Conservation (phyloP, 2,329 filamentous ascomycete genomes). For the Colletotrichum sp. region DNA sequence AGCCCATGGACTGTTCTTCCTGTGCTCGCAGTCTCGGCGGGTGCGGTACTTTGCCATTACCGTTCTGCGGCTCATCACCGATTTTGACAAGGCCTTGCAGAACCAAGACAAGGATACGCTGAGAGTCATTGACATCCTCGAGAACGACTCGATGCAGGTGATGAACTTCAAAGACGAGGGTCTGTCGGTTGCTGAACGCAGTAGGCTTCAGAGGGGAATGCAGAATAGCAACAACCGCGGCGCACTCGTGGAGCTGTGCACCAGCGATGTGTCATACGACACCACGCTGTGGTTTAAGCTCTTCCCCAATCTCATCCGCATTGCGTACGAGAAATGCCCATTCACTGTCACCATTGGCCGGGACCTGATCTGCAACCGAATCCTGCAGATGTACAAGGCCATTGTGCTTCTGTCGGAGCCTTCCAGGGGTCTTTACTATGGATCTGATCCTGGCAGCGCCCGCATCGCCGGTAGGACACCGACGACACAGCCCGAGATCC, state of each 20-base stretch:
- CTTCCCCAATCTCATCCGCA: conserved; percentile 91
- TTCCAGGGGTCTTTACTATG: conserved; percentile 67
- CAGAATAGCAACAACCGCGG: conserved; percentile 83
- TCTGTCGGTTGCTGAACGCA: conserved; percentile 89
- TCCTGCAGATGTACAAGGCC: conserved; percentile 89
- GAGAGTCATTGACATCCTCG: conserved; percentile 89
- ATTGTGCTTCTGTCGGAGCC: conserved; percentile 82
- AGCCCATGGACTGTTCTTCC: conserved; percentile 94
- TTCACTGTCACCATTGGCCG: conserved; percentile 90
- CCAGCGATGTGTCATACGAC: conserved; percentile 94
- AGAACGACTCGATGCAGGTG: conserved; percentile 85
- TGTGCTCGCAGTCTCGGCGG: conserved; percentile 92
- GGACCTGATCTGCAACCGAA: conserved; percentile 89
- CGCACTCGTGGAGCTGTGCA: conserved; percentile 90
- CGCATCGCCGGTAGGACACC: conserved; percentile 59
- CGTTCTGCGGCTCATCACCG: conserved; percentile 87
- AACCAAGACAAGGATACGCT: conserved; percentile 65
- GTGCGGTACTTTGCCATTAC: conserved; percentile 92
- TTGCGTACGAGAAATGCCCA: conserved; percentile 88
- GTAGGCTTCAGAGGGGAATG: conserved; percentile 87
- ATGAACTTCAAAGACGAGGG: conserved; percentile 94
- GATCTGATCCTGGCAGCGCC: conserved; percentile 62
- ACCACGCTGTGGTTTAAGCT: conserved; percentile 97
- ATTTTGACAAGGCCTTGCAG: conserved; percentile 89
- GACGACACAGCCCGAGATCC: conserved; percentile 79